Evolutionary conservation across 495 filamentous ascomycete genomes (phyloP), one percentile per base, ranked within the genome.

Genomic region (Trichocladium uniseriatum): DNA sequence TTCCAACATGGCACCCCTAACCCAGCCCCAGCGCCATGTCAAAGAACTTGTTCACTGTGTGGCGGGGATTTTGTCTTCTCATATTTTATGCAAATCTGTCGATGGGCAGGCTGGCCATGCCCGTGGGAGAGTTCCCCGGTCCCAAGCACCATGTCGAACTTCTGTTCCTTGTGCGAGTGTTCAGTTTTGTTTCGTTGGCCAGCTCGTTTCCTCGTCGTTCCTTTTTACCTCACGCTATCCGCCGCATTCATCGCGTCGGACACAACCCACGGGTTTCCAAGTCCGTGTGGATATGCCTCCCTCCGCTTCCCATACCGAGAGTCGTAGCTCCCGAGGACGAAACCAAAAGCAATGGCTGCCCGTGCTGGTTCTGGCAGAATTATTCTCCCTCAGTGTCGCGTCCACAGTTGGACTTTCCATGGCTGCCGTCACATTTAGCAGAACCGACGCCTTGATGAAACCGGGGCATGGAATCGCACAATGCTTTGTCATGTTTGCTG

Each of bases 401-500:
- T 48, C 43, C n/a, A 11, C 47, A 6, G 34, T 56, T 14, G 48
- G 53, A 5, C 11, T 43, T 3, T 34, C 52, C 1, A 15, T 51
- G n/a, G 48, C 48, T 2, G 48, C 38, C 5, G 48, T 45, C 2
- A 48, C 29, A 2, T 56, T 56, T 35, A 28, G 38, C 14, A 44
- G 24, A 4, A 14, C 39, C 5, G 15, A 20, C 1, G 48, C 41
- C 11, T n/a, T 56, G 39, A n/a, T 15, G 1, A 48, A 22, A 10
- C 32, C 31, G 5, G 36, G 43, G 10, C 38, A 36, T 10, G 52
- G 35, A 3, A 45, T 55, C 21, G 43, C 48, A 31, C 55, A 58
- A 8, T 47, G 52, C 24, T 51, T 58, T 28, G 44, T 51, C 6
- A 20, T 55, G 19, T 58, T 55, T 37, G 29, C 55, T 22, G 52